Conservation (phyloP, 176 grass and related monocot genomes). For the Urochloa ruziziensis region DNA sequence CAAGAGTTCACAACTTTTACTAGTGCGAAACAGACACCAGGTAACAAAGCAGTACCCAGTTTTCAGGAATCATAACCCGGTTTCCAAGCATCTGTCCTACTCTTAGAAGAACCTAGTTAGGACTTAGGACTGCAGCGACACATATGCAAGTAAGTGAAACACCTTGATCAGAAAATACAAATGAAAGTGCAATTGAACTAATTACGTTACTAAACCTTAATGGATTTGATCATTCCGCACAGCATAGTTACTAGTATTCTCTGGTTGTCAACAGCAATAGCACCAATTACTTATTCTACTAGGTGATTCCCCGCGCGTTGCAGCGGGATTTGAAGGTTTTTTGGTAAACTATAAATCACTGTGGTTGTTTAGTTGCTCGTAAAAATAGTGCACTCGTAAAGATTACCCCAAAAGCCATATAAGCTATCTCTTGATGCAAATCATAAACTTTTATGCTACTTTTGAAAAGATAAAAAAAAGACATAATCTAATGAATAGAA, state of each 20-base stretch:
- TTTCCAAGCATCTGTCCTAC: not conserved
- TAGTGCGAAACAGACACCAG: not conserved
- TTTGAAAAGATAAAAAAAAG: no score
- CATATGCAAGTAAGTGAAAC: not conserved
- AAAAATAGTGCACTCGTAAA: no score
- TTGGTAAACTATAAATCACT: no score
- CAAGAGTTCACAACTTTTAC: not conserved
- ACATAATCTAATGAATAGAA: no score
- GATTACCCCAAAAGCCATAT: no score
- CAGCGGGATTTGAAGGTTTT: no score
- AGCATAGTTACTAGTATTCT: not conserved
- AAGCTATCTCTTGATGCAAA: no score
- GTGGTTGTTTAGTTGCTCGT: no score
- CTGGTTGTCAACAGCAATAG: not conserved
- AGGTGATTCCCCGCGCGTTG: no score
- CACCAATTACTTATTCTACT: not conserved
- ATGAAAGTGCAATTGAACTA: not conserved
- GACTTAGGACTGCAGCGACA: not conserved
- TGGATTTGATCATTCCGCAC: not conserved
- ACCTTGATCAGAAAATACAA: not conserved
- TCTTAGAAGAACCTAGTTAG: not conserved
- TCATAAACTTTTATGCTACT: no score
- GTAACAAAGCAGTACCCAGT: not conserved
- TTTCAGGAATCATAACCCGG: not conserved
- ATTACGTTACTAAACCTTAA: not conserved